These are phyloP conservation scores for Ramicandelaber brevisporus DNA, from an alignment of 192 early-diverging fungal species.

Conservation along the genomic window DNA sequence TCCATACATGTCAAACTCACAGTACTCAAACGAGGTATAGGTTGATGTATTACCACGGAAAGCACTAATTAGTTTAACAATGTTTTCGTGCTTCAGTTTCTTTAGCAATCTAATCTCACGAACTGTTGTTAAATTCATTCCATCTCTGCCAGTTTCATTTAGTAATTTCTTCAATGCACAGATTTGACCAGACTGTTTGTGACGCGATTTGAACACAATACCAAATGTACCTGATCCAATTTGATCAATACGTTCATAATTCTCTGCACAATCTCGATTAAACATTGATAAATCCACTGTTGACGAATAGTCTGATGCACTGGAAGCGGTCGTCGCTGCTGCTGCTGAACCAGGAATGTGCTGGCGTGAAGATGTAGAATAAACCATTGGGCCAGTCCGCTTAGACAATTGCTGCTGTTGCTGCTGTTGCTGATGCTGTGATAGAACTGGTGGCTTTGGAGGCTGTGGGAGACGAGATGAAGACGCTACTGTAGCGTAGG, in stretches of 20 bases:
- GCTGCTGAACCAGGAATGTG: too few species aligned
- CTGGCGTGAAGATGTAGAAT: too few species aligned
- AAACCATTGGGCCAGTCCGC: too few species aligned
- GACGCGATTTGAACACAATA: slow-evolving; percentile 27
- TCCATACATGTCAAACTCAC: slow-evolving; percentile 49
- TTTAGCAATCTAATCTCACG: slow-evolving; percentile 42
- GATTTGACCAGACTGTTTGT: slow-evolving; percentile 11
- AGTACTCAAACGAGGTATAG: slow-evolving; percentile 73
- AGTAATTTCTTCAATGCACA: slow-evolving; percentile 36
- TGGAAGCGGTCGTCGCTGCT: too few species aligned
- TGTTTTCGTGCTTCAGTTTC: slow-evolving; percentile 39
- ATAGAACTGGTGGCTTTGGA: too few species aligned
- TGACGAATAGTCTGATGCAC: too few species aligned
- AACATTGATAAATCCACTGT: too few species aligned
- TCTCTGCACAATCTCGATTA: too few species aligned
- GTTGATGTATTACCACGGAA: slow-evolving; percentile 42
- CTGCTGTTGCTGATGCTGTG: too few species aligned
- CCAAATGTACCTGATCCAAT: slow-evolving; percentile 43
- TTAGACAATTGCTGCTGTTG: too few species aligned
- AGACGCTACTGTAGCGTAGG: too few species aligned
- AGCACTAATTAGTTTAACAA: slow-evolving; percentile 46
- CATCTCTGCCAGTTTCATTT: slow-evolving; percentile 18
- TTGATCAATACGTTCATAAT: slow-evolving; percentile 28
- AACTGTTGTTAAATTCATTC: slow-evolving; percentile 38
- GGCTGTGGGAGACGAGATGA: too few species aligned